These are phyloP conservation scores for Cytospora piceae DNA, from an alignment of 2,329 filamentous ascomycete species.

Conservation along the genomic window DNA sequence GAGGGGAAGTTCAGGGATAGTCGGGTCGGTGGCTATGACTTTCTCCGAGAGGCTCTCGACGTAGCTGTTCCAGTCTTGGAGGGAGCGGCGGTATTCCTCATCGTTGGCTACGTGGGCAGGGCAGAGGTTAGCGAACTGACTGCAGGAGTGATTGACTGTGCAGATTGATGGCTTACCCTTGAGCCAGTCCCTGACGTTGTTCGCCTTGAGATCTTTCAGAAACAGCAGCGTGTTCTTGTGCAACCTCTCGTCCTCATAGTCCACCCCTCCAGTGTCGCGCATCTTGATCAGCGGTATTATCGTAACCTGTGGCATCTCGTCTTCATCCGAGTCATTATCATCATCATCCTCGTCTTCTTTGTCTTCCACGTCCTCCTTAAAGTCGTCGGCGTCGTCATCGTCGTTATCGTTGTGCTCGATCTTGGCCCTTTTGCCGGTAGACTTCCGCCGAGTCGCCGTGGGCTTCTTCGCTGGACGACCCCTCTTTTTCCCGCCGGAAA, in stretches of 20 bases:
- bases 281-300: conserved; percentile 48
- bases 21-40: conserved; percentile 74
- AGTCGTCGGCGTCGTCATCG: conserved; percentile 39
- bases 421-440: conserved; percentile 30
- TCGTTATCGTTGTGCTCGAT: conserved; percentile 33
- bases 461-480: conserved; percentile 28
- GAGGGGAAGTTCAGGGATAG: conserved; percentile 81
- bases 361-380: conserved; percentile 40
- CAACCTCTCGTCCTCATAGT: conserved; percentile 56
- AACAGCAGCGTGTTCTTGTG: conserved; percentile 64
- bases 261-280: conserved; percentile 45
- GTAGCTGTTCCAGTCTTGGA: conserved; percentile 82
- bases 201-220: conserved; percentile 60
- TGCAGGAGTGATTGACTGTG: not conserved
- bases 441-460: not conserved
- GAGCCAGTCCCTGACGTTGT: conserved; percentile 63
- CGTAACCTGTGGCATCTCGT: conserved; percentile 42
- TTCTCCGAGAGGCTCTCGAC: conserved; percentile 72
- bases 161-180: conserved; percentile 48
- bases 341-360: conserved; percentile 37
- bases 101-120: conserved; percentile 66
- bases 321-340: conserved; percentile 40
- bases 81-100: conserved; percentile 74
- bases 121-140: conserved; percentile 7
- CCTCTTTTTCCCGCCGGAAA: conserved; percentile 9